Base-by-base conservation (phyloP, 1,284 basidiomycete species). In the Tetrapyrgos nigripes region DNA sequence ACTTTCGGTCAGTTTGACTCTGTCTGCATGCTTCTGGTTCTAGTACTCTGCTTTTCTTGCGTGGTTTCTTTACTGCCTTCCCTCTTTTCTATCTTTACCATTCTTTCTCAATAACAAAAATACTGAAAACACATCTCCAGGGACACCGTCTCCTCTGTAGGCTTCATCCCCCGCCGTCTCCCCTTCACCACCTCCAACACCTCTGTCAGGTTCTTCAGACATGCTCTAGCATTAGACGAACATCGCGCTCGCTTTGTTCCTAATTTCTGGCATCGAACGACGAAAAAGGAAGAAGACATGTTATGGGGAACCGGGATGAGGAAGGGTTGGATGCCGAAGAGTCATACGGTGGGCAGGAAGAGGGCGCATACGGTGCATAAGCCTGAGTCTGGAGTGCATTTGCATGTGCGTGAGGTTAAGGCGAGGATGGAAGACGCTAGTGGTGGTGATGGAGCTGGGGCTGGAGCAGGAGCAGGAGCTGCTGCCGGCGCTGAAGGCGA, bases 171-270 rank as follows among this genome's bases (percentile, higher is more conserved):
- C 6, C 85, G 4, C 83, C 83, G 1, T 40, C 67, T 85, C 29
- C 83, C 83, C 14, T 87, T 86, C 69, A 83, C 84, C 0, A 78
- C 77, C 3, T 83, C 82, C 19, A 89, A 88, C 66, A 79, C 76
- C 3, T 77, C 78, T 48, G 80, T 91, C 50, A 75, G 76, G 28
- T 79, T 75, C 3, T 90, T 91, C 76, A 76, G 88, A 14, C 89
- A 91, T 61, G 88, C 88, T 0, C 65, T 91, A 11, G 73, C 88
- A 1, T 78, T 91, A 5, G 89, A 90, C 66, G 89, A 91, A 66
- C 82, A 77, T 5, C 82, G 88, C 6, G 57, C 28, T 9, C 4
- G 43, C 27, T 58, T 58, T 43, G 45, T 35, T 27, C 31, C 50
- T 14, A 44, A 28, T 21, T 14, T 58, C 11, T 58, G 77, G 75